Evolutionary conservation across 1,139 yeast genomes (phyloP), one percentile per base, ranked within the genome.

Genomic region (Sugiyamaella xylanicola): DNA sequence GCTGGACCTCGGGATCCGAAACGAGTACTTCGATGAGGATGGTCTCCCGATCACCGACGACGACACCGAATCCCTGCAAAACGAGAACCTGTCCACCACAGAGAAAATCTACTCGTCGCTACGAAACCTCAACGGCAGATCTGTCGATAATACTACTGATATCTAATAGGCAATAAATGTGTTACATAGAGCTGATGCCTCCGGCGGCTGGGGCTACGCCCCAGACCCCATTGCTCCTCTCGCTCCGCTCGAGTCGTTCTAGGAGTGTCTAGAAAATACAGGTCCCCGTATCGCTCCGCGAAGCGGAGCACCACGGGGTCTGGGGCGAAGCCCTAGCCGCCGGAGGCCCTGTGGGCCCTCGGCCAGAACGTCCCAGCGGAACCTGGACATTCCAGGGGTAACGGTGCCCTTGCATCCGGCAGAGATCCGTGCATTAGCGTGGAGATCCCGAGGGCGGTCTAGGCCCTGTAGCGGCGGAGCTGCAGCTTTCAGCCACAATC

Each of bases 1-100:
- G 15, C 56, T 50, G 11, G 52, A 48, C 29, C 39, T 48, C 15
- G 37, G 37, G 22, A 27, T 48, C 32, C 29, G 42, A 21, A 46
- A 36, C 9, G 51, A 48, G 35, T 39, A 48, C 11, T 22, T 32
- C 9, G 45, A 27, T 7, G 45, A 48, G 4, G 37, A 44, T 3
- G 29, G 47, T 13, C 8, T 9, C 19, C 7, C 5, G 13, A 32
- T 4, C 17, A 4, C n/a, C 15, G 50, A 46, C 16, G 50, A 46
- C 9, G 50, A 22, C 11, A 19, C 32, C 7, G 22, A 21, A 11
- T 13, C 25, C 4, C n/a, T 46, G 15, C 36, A 15, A n/a, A 35
- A 46, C 39, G 50, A 46, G 17, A 37, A 21, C n/a, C 19, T 16
- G 22, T 46, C 50, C 9, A 36, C 50, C 21, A 46, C 19, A 4